Evolutionary conservation across 495 filamentous ascomycete genomes (phyloP), one percentile per base, ranked within the genome.

Genomic region (Echria macrotheca): DNA sequence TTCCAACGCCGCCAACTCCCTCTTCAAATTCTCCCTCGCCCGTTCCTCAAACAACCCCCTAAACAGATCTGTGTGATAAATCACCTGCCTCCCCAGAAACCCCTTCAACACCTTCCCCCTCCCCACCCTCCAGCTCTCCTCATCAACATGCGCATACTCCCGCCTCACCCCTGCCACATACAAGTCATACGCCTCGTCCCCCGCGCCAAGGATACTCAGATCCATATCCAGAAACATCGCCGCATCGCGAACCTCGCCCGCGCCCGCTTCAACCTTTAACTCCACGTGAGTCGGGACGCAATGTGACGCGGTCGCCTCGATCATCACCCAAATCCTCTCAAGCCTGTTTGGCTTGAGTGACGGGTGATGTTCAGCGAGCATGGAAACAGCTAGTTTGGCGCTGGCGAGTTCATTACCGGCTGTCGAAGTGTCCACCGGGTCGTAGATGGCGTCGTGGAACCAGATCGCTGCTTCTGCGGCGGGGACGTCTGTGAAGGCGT

Each of bases 401-500:
- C 53, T 55, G 5, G 18, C 21, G 28, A 37, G 2, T 24, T 55
- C 53, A 33, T 50, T 55, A 12, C 23, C 14, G 17, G 53, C 53
- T 12, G 23, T 41, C 5, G 41, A 11, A n/a, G n/a, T n/a, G n/a
- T n/a, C n/a, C n/a, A n/a, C n/a, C n/a, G n/a, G n/a, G 43, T 55
- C 44, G 37, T 55, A 55, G 26, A 55, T 43, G 47, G 42, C 47
- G 28, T 55, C 53, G 53, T 55, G 53, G 43, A 51, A 51, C 53
- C 53, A 55, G 36, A 55, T 51, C 17, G 53, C 48, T 3, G 53
- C 53, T 26, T 55, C 53, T 37, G 48, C 43, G 42, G 48, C 53
- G 19, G 21, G 29, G 19, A 48, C 35, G 53, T 55, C 53, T 33
- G 42, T 21, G n/a, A 51, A 47, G 22, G 11, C 40, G n/a, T 6